Evolutionary conservation across 345 rosid species (phyloP), one percentile per base, ranked within the genome.

Genomic region (Abelmoschus esculentus): DNA sequence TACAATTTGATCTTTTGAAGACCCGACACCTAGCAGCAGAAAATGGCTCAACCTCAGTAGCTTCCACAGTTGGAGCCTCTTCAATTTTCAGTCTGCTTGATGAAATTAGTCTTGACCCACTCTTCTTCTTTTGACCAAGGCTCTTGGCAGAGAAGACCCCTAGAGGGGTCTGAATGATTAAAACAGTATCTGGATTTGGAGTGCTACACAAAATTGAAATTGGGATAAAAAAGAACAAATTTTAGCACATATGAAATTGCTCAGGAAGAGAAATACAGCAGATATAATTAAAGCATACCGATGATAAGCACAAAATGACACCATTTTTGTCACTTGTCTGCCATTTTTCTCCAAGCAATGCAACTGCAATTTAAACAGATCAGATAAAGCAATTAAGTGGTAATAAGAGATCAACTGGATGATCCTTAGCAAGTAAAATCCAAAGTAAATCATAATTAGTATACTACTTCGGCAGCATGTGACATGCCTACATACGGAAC

Each of bases 341-440:
- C 98, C 96, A 74, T 87, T 90, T 74, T 86, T 90, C 87, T 89
- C 98, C 81, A 85, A 77, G 83, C 87, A 83, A 69, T 92, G 98
- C 81, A 92, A 77, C 98, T 92, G 88, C 72, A 76, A 49, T 60
- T 49, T 52, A 69, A 66, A 75, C 44, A 26, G 50, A 32, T 65
- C 50, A 64, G 22, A 18, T 13, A 57, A 60, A 69, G 65, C 62
- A 80, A 70, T 13, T 64, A 19, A 31, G 61, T 55, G 34, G 29
- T 26, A 15, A 10, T 26, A 61, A 28, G 40, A 22, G 50, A 69
- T 47, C 18, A 65, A 13, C 40, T 28, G 8, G 55, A 66, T 47
- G 57, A 49, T 29, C 58, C 40, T 66, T 49, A 22, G 54, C 40
- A 66, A 29, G 38, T 47, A 26, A 15, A 44, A 65, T 28, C 67